phyloP scores from a whole-genome alignment of 31 red algal species.

The Porphyra umbilicalis region DNA sequence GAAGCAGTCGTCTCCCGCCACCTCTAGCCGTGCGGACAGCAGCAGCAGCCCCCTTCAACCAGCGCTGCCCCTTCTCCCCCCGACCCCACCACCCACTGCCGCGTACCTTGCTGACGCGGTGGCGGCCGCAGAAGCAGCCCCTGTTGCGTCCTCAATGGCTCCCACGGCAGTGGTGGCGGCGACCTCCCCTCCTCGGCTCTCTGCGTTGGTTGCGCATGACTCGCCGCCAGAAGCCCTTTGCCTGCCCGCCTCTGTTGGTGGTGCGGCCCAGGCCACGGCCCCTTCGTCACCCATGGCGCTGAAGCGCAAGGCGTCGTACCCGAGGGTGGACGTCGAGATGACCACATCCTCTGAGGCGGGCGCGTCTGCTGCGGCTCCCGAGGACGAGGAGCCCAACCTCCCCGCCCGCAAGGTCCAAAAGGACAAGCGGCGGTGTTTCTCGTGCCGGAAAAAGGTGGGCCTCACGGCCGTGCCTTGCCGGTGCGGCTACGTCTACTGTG shows the following conservation, averaged over 20 bases:
- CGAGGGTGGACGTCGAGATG: slow-evolving; percentile 1
- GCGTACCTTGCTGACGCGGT: background rate
- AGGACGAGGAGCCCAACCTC: background rate
- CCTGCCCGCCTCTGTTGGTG: background rate
- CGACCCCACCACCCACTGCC: background rate
- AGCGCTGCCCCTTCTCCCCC: background rate
- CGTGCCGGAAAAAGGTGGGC: slow-evolving; percentile 66
- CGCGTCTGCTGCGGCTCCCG: background rate
- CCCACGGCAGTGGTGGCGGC: background rate
- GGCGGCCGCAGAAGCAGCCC: background rate
- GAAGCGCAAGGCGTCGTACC: background rate
- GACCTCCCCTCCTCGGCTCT: background rate
- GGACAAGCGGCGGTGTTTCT: slow-evolving; percentile 31
- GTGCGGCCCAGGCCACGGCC: background rate
- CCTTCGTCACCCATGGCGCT: background rate
- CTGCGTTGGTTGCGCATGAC: background rate
- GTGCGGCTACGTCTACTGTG: slow-evolving; percentile 56
- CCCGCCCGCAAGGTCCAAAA: slow-evolving; percentile 27
- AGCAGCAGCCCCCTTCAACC: too few relatives aligned
- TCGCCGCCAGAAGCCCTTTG: background rate
- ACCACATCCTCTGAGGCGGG: background rate
- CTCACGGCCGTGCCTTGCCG: slow-evolving; percentile 65
- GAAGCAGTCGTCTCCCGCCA: background rate
- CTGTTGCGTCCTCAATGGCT: background rate
- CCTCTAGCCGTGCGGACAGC: too few relatives aligned